Conservation (phyloP, 2,329 filamentous ascomycete species). For the Fusarium sp. region DNA sequence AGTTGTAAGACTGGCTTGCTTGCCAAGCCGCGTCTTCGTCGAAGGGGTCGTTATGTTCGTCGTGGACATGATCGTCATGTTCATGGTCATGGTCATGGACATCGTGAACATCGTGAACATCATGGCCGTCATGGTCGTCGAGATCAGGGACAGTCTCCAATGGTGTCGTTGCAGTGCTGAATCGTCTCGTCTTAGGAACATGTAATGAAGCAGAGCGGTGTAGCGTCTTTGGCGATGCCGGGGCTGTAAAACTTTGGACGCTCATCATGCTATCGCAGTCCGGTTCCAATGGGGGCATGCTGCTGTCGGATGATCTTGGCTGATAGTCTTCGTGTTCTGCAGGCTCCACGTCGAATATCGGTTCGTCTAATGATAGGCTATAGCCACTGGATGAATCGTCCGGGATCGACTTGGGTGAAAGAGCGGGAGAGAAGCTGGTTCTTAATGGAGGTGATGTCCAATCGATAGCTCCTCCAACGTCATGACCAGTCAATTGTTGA, state of each 20-base stretch:
- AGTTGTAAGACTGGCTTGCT: constrained; percentile 33
- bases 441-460: constrained; percentile 22
- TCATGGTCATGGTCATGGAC: constrained; percentile 4
- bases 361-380: constrained; percentile 34
- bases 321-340: constrained; percentile 23
- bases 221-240: constrained; percentile 29
- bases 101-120: constrained; percentile 4
- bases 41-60: constrained; percentile 19
- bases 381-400: constrained; percentile 41
- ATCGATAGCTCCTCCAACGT: constrained; percentile 44
- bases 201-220: constrained; percentile 25
- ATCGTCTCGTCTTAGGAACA: constrained; percentile 29
- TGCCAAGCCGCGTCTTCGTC: constrained; percentile 29
- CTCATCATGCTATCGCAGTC: constrained; percentile 40
- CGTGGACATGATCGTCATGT: constrained; percentile 7
- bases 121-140: constrained; percentile 6
- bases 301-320: constrained; percentile 29
- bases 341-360: constrained; percentile 38
- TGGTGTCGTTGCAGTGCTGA: constrained; percentile 15
- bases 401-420: constrained; percentile 29
- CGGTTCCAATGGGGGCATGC: constrained; percentile 40
- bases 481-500: constrained; percentile 53
- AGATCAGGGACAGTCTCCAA: constrained; percentile 21
- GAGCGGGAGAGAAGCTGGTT: constrained; percentile 28
- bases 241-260: constrained; percentile 35